Evolutionary conservation across 805 yeast genomes (phyloP).

Genomic region (Wickerhamomyces ciferrii): DNA sequence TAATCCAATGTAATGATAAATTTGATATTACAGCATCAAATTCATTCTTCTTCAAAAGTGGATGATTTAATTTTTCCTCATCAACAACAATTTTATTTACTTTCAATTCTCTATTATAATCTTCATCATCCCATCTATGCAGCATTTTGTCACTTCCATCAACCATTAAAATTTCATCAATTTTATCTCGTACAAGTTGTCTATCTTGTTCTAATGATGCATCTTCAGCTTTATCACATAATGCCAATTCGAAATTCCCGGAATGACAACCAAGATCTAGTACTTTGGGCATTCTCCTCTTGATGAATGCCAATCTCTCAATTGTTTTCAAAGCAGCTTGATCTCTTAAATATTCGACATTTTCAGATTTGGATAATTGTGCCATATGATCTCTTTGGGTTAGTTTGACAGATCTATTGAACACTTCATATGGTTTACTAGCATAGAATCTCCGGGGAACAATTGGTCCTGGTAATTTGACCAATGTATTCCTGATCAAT

Average conservation of each 20-base stretch:
- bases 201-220: constrained; percentile 31
- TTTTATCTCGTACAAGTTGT: constrained; percentile 42
- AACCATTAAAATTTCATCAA: constrained; percentile 55
- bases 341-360: constrained; percentile 68
- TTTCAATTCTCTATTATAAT: constrained; percentile 34
- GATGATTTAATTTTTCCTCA: constrained; percentile 56
- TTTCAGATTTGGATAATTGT: constrained; percentile 39
- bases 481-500: background rate
- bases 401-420: constrained; percentile 57
- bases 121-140: constrained; percentile 41
- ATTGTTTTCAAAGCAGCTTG: constrained; percentile 70
- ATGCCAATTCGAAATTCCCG: constrained; percentile 50
- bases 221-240: constrained; percentile 27
- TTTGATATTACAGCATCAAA: constrained; percentile 74
- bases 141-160: constrained; percentile 57
- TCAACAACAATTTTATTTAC: constrained; percentile 53
- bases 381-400: constrained; percentile 54
- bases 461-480: background rate
- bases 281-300: constrained; percentile 52
- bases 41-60: constrained; percentile 30
- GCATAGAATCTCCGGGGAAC: background rate
- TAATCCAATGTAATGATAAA: constrained; percentile 78
- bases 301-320: constrained; percentile 70
- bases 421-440: constrained; percentile 35
- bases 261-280: constrained; percentile 72